These are phyloP conservation scores for Neurospora sp. DNA, from an alignment of 495 filamentous ascomycete species.

Conservation along the genomic window DNA sequence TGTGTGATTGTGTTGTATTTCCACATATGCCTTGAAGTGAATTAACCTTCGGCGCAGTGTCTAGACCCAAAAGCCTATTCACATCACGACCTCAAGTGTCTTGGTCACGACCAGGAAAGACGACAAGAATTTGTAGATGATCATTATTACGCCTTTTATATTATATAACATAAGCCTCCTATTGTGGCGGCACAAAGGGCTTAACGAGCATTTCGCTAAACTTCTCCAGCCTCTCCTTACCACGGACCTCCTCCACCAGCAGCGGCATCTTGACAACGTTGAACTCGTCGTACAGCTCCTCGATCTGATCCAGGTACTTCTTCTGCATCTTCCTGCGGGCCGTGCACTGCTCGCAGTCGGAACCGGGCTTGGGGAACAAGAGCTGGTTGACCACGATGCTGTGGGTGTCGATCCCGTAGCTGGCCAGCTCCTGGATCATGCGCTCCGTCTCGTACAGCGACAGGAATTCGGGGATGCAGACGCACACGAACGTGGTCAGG, in stretches of 20 bases:
- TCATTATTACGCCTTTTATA: background rate
- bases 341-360: conserved; percentile 89
- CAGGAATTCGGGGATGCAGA: conserved; percentile 96
- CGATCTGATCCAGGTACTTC: conserved; percentile 98
- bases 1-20: background rate
- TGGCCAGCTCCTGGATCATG: conserved; percentile 96
- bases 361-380: conserved; percentile 79
- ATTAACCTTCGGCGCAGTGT: background rate
- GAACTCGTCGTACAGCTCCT: conserved; percentile 98
- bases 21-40: background rate
- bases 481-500: conserved; percentile 95
- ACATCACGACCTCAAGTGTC: background rate
- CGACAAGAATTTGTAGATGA: background rate
- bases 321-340: conserved; percentile 96
- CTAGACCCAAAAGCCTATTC: background rate
- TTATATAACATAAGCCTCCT: conserved; percentile 3
- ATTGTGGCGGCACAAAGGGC: conserved; percentile 69
- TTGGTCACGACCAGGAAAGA: background rate
- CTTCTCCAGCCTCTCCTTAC: conserved; percentile 84
- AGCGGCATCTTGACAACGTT: conserved; percentile 98
- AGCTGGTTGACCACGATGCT: conserved; percentile 97
- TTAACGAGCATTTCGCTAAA: conserved; percentile 90
- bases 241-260: conserved; percentile 87
- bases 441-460: conserved; percentile 97
- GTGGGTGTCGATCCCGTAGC: conserved; percentile 92